phyloP scores from a whole-genome alignment of 1,284 basidiomycete species.

The Agroathelia rolfsii region DNA sequence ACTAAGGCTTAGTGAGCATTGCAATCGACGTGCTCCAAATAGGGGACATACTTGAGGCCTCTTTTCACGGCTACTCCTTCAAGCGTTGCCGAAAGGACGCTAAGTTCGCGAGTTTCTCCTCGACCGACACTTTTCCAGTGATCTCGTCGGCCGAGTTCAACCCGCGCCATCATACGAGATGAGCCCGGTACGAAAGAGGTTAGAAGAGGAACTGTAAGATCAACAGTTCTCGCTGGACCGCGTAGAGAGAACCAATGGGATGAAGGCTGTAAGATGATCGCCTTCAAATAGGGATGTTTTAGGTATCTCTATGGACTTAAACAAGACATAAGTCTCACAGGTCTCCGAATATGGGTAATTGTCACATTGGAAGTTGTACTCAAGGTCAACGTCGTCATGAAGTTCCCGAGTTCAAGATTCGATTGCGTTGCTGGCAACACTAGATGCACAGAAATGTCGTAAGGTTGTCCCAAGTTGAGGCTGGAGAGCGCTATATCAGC shows the following conservation, averaged over 20 bases:
- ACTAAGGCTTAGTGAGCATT: slow-evolving; percentile 29
- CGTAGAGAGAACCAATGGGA: slow-evolving; percentile 28
- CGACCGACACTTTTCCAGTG: slow-evolving; percentile 55
- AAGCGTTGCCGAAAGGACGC: slow-evolving; percentile 48
- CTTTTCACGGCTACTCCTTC: slow-evolving; percentile 50
- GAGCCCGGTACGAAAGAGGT: slow-evolving; percentile 37
- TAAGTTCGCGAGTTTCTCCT: slow-evolving; percentile 63
- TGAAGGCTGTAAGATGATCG: slow-evolving; percentile 41
- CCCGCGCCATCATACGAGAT: slow-evolving; percentile 37
- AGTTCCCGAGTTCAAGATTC: slow-evolving; percentile 68
- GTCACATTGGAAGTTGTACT: slow-evolving; percentile 50
- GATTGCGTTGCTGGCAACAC: slow-evolving; percentile 52
- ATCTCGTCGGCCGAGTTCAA: slow-evolving; percentile 62
- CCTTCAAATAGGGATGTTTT: slow-evolving; percentile 26
- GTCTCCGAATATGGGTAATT: slow-evolving; percentile 43
- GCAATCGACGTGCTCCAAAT: too few species aligned
- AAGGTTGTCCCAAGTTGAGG: slow-evolving; percentile 51
- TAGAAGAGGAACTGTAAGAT: slow-evolving; percentile 45
- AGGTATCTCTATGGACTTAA: slow-evolving; percentile 4
- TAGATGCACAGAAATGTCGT: slow-evolving; percentile 62
- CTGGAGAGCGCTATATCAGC: slow-evolving; percentile 40
- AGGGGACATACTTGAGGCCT: slow-evolving; percentile 50
- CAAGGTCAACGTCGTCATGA: slow-evolving; percentile 61
- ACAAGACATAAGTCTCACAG: slow-evolving; percentile 36
- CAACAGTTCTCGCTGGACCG: slow-evolving; percentile 29